phyloP scores from a whole-genome alignment of 2,329 filamentous ascomycete species.

The Paraconiothyrium brasiliense region DNA sequence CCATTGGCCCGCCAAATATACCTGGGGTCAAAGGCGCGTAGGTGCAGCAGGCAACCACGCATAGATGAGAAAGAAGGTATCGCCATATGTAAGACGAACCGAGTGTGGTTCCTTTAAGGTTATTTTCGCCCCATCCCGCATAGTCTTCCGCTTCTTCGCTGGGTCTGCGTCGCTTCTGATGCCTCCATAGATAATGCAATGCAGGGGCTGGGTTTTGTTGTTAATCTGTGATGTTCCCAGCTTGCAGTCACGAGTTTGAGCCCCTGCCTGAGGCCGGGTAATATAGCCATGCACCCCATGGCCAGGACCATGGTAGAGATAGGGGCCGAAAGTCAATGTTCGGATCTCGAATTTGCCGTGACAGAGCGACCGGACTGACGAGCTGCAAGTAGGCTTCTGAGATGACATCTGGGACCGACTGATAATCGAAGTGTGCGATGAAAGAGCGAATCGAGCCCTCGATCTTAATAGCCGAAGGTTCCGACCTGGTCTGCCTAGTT shows the following conservation, averaged over 20 bases:
- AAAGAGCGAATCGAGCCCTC: background rate
- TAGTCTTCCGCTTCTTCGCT: background rate
- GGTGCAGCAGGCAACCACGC: background rate
- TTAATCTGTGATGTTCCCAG: background rate
- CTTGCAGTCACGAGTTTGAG: background rate
- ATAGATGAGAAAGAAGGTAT: background rate
- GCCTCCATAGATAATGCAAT: background rate
- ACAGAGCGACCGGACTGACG: background rate
- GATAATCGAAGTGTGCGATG: background rate
- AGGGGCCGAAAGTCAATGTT: background rate
- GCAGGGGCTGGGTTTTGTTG: background rate
- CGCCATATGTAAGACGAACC: background rate
- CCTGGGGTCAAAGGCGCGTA: constrained; percentile 1
- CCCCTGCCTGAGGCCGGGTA: background rate
- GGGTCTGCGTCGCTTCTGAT: background rate
- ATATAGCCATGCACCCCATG: background rate
- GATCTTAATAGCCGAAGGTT: background rate
- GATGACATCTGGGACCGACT: background rate
- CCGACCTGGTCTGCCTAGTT: background rate
- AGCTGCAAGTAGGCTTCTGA: background rate
- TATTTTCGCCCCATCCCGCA: constrained; percentile 12
- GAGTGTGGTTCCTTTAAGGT: constrained; percentile 10
- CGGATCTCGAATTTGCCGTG: background rate
- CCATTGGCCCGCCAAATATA: background rate
- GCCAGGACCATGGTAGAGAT: background rate